Base-by-base conservation (phyloP, 192 early-diverging fungal genomes). In the Lunasporangiospora selenospora region DNA sequence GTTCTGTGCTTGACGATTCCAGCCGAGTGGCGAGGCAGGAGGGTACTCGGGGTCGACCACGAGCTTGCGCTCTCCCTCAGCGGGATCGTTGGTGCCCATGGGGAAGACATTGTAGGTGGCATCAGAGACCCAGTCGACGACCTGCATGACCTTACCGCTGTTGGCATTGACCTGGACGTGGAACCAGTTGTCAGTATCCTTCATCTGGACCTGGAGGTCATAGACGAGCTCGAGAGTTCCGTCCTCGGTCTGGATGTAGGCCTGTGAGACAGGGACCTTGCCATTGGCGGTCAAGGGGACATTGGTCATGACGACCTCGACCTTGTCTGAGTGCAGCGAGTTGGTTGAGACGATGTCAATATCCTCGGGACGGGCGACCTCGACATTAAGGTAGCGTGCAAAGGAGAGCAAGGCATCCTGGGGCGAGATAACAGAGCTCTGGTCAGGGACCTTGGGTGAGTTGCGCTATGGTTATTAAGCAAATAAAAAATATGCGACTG, bases 41-140 rank as follows among this genome's bases (percentile, higher is more conserved):
- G 42, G 19, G 58, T 89, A 77, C 19, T 85, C 65, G 11, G 88
- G 88, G 46, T 85, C 70, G 16, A 56, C 62, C 4, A 85, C 53
- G 36, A 92, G 56, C 37, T 81, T 63, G 21, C 87, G 85, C 24
- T 79, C 58, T 6, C 89, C 87, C 24, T 87, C 87, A 0, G 64
- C 60, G n/a, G 95, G 95, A 67, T 95, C 94, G 62, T 93, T 87
- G 6, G 80, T 65, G 21, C 90, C 93, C 37, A 92, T 69, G 16
- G 94, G 94, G 58, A 82, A 93, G 31, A 98, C 89, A 43, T 87
- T 88, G 84, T 89, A 98, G 24, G 81, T 67, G 8, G 87, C 88
- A 49, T 92, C 83, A 11, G 86, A 67, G 12, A 92, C 90, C 94
- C 94, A 98, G 81, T 95, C 94, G 29, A 92, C 75, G n/a, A 98